Conservation (phyloP, 2,329 filamentous ascomycete genomes). For the Acrodontium crateriforme region DNA sequence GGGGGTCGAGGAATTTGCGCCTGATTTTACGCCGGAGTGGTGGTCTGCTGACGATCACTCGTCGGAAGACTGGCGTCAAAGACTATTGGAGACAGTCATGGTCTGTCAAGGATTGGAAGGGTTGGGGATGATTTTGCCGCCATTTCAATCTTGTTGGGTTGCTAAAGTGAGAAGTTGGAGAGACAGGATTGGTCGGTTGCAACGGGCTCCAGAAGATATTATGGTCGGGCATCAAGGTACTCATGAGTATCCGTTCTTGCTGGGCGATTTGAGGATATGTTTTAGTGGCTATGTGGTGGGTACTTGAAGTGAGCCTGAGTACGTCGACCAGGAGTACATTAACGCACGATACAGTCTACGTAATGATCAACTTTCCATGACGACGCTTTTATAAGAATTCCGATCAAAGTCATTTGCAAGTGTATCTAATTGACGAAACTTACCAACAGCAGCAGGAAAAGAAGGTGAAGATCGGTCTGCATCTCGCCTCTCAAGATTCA, state of each 20-base stretch:
- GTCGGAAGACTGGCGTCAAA: constrained; percentile 11
- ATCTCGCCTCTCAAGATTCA: too few species aligned
- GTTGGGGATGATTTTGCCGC: constrained; percentile 14
- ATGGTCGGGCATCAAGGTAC: constrained; percentile 5
- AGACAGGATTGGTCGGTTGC: constrained; percentile 7
- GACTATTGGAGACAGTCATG: constrained; percentile 15
- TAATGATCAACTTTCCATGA: too few species aligned
- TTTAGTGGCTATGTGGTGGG: constrained; percentile 7
- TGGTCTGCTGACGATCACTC: constrained; percentile 3
- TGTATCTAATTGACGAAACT: too few species aligned
- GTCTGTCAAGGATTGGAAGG: constrained; percentile 19
- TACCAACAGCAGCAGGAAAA: too few species aligned
- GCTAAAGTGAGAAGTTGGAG: constrained; percentile 10
- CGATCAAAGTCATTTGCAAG: too few species aligned
- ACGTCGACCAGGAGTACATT: too few species aligned
- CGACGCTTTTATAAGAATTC: too few species aligned
- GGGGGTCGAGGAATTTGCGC: constrained; percentile 7
- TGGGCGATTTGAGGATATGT: constrained; percentile 8
- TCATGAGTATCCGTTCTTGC: constrained; percentile 8
- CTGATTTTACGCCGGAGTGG: constrained; percentile 5
- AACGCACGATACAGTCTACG: too few species aligned
- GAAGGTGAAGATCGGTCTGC: too few species aligned
- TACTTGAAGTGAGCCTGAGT: too few species aligned
- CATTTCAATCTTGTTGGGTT: constrained; percentile 6
- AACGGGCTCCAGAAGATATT: constrained; percentile 7